Conservation (phyloP, 352 stramenopile species). For the Globisporangium cederbergense region DNA sequence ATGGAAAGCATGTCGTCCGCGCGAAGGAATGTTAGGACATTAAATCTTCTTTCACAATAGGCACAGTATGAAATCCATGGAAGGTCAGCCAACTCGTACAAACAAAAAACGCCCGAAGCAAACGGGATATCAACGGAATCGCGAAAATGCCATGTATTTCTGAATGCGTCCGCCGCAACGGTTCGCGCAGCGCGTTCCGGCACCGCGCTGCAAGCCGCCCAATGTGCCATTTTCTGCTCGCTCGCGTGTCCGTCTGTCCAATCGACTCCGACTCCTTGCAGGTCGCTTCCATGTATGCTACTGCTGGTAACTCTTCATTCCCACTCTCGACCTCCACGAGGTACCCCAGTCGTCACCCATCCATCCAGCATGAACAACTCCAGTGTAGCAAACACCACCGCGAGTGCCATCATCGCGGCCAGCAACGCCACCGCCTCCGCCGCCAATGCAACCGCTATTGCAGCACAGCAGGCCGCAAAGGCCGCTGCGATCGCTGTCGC, state of each 20-base stretch:
- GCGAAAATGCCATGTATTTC: too few species aligned
- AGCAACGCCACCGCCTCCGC: not conserved
- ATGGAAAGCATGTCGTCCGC: too few species aligned
- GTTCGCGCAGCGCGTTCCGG: not conserved
- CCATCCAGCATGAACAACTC: constrained; percentile 7
- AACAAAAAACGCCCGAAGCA: too few species aligned
- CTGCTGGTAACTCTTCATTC: constrained; percentile 1
- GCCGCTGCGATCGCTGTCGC: not conserved
- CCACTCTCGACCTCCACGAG: constrained; percentile 3
- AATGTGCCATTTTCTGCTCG: not conserved
- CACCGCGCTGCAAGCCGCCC: not conserved
- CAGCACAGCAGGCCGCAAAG: constrained; percentile 6
- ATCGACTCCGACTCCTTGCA: too few species aligned
- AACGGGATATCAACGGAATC: too few species aligned
- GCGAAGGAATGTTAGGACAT: not conserved
- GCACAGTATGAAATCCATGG: too few species aligned
- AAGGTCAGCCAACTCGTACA: too few species aligned
- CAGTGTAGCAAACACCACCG: not conserved
- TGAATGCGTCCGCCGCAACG: too few species aligned
- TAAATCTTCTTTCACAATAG: not conserved
- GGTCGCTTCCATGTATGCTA: too few species aligned
- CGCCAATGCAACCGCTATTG: constrained; percentile 1
- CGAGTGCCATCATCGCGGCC: not conserved
- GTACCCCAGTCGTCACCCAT: not conserved
- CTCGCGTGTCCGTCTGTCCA: not conserved